Conservation (phyloP, 2,329 filamentous ascomycete genomes). For the Phialophora expanda region DNA sequence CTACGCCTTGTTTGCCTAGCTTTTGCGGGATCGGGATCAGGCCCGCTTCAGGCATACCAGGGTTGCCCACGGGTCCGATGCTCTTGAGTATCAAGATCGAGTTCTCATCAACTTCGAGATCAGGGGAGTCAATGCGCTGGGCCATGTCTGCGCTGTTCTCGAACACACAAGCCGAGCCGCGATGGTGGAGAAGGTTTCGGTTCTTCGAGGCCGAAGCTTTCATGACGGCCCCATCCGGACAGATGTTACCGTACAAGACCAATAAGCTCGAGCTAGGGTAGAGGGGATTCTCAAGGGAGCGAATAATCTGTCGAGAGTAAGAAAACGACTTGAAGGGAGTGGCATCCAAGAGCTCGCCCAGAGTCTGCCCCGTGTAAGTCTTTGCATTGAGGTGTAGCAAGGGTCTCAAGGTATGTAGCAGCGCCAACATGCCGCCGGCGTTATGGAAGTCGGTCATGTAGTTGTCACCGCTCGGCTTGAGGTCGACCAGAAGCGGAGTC, state of each 20-base stretch:
- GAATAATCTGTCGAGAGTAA: slow-evolving; percentile 51
- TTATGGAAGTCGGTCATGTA: slow-evolving; percentile 63
- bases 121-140: slow-evolving; percentile 52
- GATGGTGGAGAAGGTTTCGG: slow-evolving; percentile 51
- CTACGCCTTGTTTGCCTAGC: slow-evolving; percentile 53
- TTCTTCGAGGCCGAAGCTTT: slow-evolving; percentile 60
- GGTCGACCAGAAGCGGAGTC: slow-evolving; percentile 56
- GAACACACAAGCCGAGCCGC: slow-evolving; percentile 56
- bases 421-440: slow-evolving; percentile 57
- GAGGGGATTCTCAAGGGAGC: slow-evolving; percentile 53
- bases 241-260: slow-evolving; percentile 55
- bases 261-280: slow-evolving; percentile 54
- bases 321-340: slow-evolving; percentile 51
- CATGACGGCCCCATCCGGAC: slow-evolving; percentile 56
- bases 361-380: slow-evolving; percentile 55
- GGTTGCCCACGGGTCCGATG: slow-evolving; percentile 58
- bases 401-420: slow-evolving; percentile 54
- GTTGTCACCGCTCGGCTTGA: slow-evolving; percentile 61
- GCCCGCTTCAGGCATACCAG: slow-evolving; percentile 60
- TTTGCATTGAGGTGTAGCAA: slow-evolving; percentile 54
- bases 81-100: slow-evolving; percentile 56
- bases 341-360: slow-evolving; percentile 54
- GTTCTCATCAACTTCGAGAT: slow-evolving; percentile 51
- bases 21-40: slow-evolving; percentile 59
- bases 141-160: slow-evolving; percentile 55